These are phyloP conservation scores for Fusarium euwallaceae DNA, from an alignment of 2,329 filamentous ascomycete species.

Conservation along the genomic window DNA sequence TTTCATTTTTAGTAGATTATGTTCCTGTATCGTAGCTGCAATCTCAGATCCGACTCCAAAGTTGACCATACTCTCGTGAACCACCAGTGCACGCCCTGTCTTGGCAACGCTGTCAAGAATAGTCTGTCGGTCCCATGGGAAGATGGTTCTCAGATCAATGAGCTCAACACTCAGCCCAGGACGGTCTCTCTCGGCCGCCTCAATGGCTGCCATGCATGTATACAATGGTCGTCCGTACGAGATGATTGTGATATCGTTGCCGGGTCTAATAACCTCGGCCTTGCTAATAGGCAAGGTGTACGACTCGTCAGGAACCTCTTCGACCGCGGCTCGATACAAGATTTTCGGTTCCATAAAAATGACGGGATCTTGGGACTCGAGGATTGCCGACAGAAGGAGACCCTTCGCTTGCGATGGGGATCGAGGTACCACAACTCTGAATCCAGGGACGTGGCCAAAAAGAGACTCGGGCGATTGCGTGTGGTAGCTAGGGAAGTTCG, in stretches of 20 bases:
- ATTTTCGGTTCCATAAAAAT: constrained; percentile 95
- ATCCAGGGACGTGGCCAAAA: constrained; percentile 88
- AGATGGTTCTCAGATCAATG: constrained; percentile 87
- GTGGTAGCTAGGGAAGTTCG: constrained; percentile 68
- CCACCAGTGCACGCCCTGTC: constrained; percentile 86
- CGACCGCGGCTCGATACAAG: constrained; percentile 89
- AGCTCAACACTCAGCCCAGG: constrained; percentile 82
- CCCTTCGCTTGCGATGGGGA: constrained; percentile 90
- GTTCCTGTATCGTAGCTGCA: constrained; percentile 85
- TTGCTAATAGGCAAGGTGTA: constrained; percentile 88
- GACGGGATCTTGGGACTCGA: constrained; percentile 80
- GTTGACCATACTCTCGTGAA: constrained; percentile 93
- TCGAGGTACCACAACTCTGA: constrained; percentile 87
- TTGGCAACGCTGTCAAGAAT: constrained; percentile 85
- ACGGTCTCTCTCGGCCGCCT: constrained; percentile 77
- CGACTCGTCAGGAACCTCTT: constrained; percentile 83
- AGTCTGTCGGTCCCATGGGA: constrained; percentile 88
- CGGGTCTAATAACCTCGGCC: constrained; percentile 84
- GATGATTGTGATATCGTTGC: constrained; percentile 82
- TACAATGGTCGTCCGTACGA: constrained; percentile 94
- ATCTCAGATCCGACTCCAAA: constrained; percentile 89
- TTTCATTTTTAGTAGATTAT: constrained; percentile 82
- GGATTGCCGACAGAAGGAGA: constrained; percentile 79
- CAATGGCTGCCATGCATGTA: constrained; percentile 81
- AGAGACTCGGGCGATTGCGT: constrained; percentile 88